Evolutionary conservation across 1,284 basidiomycete species (phyloP), one percentile per base, ranked within the genome.

Genomic region (Phylloboletellus chloephorus): DNA sequence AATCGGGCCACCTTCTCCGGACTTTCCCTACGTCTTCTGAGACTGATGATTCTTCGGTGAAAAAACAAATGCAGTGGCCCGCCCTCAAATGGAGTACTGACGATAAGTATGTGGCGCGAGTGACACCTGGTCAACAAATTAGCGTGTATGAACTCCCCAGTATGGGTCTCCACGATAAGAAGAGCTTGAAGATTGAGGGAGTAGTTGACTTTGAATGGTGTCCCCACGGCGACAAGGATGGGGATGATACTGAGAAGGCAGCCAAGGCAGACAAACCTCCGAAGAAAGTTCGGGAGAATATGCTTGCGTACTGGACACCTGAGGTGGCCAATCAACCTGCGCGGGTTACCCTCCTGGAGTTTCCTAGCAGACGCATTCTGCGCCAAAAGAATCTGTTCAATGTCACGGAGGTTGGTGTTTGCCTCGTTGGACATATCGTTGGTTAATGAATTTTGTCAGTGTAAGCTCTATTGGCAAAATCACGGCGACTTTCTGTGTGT

Each of bases 201-300:
- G 95, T 99, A 25, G 77, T 94, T 52, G 96, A 98, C 68, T 98
- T 98, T 66, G 96, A 98, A 68, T 99, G 96, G 96, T 93, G 91
- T 58, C 96, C 96, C 23, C 78, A 87, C 49, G 84, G 89, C 44
- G 94, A 97, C 57, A 88, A 83, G 66, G 93, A 94, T 54, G 78
- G 71, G 44, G 86, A 89, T 47, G 85, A 88, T 49, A 71, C 67
- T 28, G 79, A 78, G 54, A 85, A 79, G 56, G 74, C 74, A 31
- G 60, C 64, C 17, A 67, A 64, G 48, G 54, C 62, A 5, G 63
- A 61, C 63, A 80, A 80, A 66, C 61, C 68, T 26, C 50, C 64
- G 21, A 86, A 80, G 64, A 84, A 81, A 57, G 61, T 66, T n/a
- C 69, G 77, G 50, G 94, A 98, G 70, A 96, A 94, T 65, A 91